A percentile compares a stretch with the other conserved stretches of the same genome.
phyloP scores from a whole-genome alignment of 2,329 filamentous ascomycete genomes.

The Fusarium goolgardi region DNA sequence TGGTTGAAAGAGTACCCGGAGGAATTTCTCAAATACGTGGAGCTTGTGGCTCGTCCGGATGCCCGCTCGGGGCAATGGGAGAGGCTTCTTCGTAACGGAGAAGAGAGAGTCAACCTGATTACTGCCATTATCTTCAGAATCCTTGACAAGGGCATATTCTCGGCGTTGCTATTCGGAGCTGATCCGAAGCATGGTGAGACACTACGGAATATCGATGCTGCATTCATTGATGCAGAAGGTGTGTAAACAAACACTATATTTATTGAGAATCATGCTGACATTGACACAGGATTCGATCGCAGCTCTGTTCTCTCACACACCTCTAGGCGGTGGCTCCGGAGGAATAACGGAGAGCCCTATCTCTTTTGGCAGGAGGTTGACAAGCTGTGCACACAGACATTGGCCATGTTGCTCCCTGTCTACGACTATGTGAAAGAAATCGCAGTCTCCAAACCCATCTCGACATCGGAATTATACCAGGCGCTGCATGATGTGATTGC shows the following conservation, averaged over 20 bases:
- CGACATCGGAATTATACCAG: constrained; percentile 37
- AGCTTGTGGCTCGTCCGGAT: constrained; percentile 47
- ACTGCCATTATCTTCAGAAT: constrained; percentile 48
- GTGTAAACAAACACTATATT: constrained; percentile 6
- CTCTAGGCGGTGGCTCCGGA: constrained; percentile 43
- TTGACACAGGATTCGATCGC: constrained; percentile 48
- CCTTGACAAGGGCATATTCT: constrained; percentile 46
- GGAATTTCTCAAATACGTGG: constrained; percentile 44
- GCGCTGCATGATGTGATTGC: constrained; percentile 48
- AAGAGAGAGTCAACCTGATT: constrained; percentile 45
- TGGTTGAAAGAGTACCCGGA: constrained; percentile 42
- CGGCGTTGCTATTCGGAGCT: constrained; percentile 50
- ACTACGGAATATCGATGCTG: constrained; percentile 42
- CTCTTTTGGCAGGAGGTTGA: constrained; percentile 51
- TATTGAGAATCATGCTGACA: constrained; percentile 11
- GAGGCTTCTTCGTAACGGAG: constrained; percentile 40
- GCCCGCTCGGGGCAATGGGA: constrained; percentile 46
- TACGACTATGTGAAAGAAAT: constrained; percentile 37
- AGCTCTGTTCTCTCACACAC: constrained; percentile 43
- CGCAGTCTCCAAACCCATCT: constrained; percentile 10
- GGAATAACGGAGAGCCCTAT: constrained; percentile 35
- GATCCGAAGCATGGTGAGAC: constrained; percentile 38
- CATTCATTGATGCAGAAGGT: constrained; percentile 48
- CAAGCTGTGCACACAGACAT: constrained; percentile 39
- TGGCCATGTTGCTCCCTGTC: constrained; percentile 44